Percentiles rank a stretch among this genome's conserved stretches.
These are phyloP conservation scores for Pichia sp. DNA, from an alignment of 1,139 yeast genomes.

Conservation along the genomic window DNA sequence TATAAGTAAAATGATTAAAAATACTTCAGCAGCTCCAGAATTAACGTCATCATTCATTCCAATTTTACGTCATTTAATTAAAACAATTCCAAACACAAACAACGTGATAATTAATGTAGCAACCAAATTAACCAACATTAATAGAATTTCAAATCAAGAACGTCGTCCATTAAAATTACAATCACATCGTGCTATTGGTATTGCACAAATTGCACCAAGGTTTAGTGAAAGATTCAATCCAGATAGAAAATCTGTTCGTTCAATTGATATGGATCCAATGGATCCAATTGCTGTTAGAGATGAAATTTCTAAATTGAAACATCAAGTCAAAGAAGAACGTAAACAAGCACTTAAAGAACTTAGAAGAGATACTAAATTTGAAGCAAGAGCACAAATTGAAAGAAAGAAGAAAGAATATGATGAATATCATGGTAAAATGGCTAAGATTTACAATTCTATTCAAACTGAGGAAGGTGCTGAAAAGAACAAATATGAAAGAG, in stretches of 20 bases:
- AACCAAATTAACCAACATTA: constrained; percentile 43
- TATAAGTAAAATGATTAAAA: constrained; percentile 48
- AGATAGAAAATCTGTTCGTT: constrained; percentile 53
- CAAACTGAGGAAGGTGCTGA: constrained; percentile 93
- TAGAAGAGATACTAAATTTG: constrained; percentile 81
- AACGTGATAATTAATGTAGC: constrained; percentile 25
- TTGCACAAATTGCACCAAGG: constrained; percentile 82
- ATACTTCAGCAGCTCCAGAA: constrained; percentile 58
- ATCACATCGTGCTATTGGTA: constrained; percentile 78
- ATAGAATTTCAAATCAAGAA: constrained; percentile 43
- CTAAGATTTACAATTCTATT: constrained; percentile 75
- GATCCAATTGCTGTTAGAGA: constrained; percentile 78
- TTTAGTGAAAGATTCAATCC: constrained; percentile 96
- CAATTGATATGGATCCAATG: constrained; percentile 42
- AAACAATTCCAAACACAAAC: constrained; percentile 32
- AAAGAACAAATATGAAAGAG: constrained; percentile 84
- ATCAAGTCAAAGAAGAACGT: constrained; percentile 84
- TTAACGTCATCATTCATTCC: constrained; percentile 38
- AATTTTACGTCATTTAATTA: constrained; percentile 36
- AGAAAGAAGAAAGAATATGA: constrained; percentile 71
- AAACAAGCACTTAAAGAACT: constrained; percentile 84
- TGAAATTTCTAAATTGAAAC: constrained; percentile 75
- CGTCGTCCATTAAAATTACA: constrained; percentile 79
- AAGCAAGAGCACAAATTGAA: constrained; percentile 76
- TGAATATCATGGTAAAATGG: constrained; percentile 86